phyloP scores from a whole-genome alignment of 352 stramenopile species.

The Lagenidium sp. region DNA sequence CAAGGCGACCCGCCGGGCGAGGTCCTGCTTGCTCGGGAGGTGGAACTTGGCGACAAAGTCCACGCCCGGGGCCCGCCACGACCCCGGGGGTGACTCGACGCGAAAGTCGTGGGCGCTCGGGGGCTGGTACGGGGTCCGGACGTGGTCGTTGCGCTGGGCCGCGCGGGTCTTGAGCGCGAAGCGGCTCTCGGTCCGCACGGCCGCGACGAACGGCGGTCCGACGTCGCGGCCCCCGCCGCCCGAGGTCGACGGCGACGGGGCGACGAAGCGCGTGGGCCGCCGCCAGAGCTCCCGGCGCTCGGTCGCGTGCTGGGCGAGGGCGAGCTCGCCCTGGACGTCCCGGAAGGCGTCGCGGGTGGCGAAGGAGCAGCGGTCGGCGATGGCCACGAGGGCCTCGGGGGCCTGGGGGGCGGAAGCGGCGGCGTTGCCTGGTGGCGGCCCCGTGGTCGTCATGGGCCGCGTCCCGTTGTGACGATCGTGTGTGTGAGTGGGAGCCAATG shows the following conservation, averaged over 20 bases:
- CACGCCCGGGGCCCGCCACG: neutral
- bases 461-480: too few species aligned
- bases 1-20: slow-evolving; percentile 35
- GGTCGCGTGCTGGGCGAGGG: neutral
- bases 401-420: neutral
- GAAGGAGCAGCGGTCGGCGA: slow-evolving; percentile 29
- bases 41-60: slow-evolving; percentile 70
- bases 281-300: slow-evolving; percentile 10
- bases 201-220: slow-evolving; percentile 26
- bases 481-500: too few species aligned
- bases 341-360: slow-evolving; percentile 23
- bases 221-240: neutral
- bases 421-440: too few species aligned
- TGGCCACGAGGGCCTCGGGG: slow-evolving; percentile 4
- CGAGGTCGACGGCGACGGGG: neutral
- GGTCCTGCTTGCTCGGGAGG: slow-evolving; percentile 51
- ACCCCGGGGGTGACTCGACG: slow-evolving; percentile 10
- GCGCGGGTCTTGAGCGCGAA: slow-evolving; percentile 27
- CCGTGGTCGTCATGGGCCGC: too few species aligned
- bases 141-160: slow-evolving; percentile 32
- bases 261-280: slow-evolving; percentile 7
- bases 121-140: slow-evolving; percentile 30
- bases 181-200: slow-evolving; percentile 15
- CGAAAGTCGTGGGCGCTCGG: slow-evolving; percentile 40
- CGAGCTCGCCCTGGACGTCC: slow-evolving; percentile 14